Conservation (phyloP, 768 basidiomycete species). For the Leccinum ochraceum region DNA sequence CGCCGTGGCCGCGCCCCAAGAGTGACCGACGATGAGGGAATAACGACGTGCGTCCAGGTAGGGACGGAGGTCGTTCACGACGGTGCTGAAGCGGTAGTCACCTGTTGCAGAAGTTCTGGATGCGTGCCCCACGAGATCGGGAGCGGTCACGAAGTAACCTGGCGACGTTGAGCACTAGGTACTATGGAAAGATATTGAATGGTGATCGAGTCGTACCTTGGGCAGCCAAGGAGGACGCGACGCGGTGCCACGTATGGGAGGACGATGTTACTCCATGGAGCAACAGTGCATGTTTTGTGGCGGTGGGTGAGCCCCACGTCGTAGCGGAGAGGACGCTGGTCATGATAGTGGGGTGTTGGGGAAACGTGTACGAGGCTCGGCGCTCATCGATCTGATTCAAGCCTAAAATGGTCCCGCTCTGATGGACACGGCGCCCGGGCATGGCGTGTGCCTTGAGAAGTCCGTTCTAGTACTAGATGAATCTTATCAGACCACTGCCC, state of each 20-base stretch:
- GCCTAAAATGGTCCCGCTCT: too few relatives aligned
- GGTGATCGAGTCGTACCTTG: constrained; percentile 11
- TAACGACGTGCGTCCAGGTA: constrained; percentile 11
- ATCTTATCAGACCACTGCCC: background rate
- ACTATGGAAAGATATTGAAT: background rate
- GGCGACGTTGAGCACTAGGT: background rate
- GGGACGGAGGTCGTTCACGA: constrained; percentile 20
- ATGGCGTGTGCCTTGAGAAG: too few relatives aligned
- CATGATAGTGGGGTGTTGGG: constrained; percentile 11
- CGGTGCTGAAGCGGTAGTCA: constrained; percentile 15
- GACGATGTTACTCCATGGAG: constrained; percentile 29
- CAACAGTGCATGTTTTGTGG: constrained; percentile 27
- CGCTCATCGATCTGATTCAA: background rate
- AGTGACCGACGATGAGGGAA: constrained; percentile 23
- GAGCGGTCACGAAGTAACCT: constrained; percentile 28
- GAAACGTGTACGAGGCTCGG: background rate
- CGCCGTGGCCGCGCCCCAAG: constrained; percentile 9
- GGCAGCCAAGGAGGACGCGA: constrained; percentile 17
- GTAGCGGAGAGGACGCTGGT: constrained; percentile 17
- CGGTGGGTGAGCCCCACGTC: constrained; percentile 24
- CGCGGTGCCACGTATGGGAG: constrained; percentile 21
- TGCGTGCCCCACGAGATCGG: constrained; percentile 22
- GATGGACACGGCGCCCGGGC: too few relatives aligned
- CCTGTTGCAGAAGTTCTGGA: constrained; percentile 6
- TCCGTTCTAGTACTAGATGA: too few relatives aligned